Base-by-base conservation (phyloP, 202 grass and related monocot species). In the Miscanthus sacchariflorus region DNA sequence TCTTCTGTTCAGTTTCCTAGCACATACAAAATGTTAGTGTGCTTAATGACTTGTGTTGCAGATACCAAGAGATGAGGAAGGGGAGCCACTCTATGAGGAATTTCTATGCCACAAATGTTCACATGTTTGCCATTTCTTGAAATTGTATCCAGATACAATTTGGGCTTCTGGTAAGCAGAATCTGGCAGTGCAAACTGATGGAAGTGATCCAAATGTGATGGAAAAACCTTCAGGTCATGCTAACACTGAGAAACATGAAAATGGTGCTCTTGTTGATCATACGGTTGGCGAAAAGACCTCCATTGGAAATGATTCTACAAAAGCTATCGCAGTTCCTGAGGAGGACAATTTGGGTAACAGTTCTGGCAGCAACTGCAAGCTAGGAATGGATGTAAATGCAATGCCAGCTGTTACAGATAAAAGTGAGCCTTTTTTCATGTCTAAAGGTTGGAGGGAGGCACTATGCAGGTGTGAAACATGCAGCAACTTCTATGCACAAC, bases 1-100 rank as follows among this genome's bases (percentile, higher is more conserved):
- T 21, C 12, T 28, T 82, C 43, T 40, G 38, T 67, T 23, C 72
- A 63, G 13, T 73, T 61, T 17, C 14, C 27, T 67, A 12, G 80
- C 77, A 76, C 44, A 45, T 81, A 21, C n/a, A 61, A 35, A 79
- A 77, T 28, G 49, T 82, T 25, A 74, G 52, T 48, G 13, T 82
- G 56, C 1, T 79, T 81, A 85, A 61, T 66, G 28, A 9, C 68
- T 78, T 84, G 21, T 72, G 24, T 86, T 43, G 18, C 84, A 99
- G 97, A 87, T 96, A 89, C 94, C 97, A 83, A 85, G 86, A 78
- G 97, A 99, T 79, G 97, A 99, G 74, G 97, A 99, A 82, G 94
- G 90, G 63, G 97, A 97, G 70, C 90, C 97, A 67, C 75, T 93
- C 14, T 99, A 90, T 69, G 97, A 97, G 66, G 94, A 97, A 81